A percentile compares a stretch with the other conserved stretches of the same genome.
Evolutionary conservation across 345 rosid genomes (phyloP).

Genomic region (Cardamine occulta): DNA sequence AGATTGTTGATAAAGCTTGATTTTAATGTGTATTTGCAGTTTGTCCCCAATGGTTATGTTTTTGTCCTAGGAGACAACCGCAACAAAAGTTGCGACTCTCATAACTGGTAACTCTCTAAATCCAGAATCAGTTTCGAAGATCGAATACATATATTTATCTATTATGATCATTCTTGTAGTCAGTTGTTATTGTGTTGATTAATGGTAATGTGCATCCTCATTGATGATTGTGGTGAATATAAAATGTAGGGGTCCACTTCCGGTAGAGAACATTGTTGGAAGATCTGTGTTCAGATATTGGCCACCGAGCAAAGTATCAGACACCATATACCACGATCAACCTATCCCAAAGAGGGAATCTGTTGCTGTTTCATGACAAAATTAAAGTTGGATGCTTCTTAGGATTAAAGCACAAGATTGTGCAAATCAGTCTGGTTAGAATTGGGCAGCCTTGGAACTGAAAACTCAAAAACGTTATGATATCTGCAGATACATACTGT

Average conservation of each 20-base stretch:
- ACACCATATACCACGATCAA: slow-evolving; percentile 53
- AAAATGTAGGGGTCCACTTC: slow-evolving; percentile 81
- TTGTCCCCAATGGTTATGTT: slow-evolving; percentile 79
- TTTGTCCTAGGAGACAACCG: slow-evolving; percentile 95
- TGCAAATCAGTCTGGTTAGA: slow-evolving; percentile 38
- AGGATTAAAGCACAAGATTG: slow-evolving; percentile 37
- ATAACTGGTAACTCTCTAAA: slow-evolving; percentile 61
- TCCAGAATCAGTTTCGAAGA: not conserved
- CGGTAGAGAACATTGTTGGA: slow-evolving; percentile 63
- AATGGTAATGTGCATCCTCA: not conserved
- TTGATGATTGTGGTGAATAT: no score
- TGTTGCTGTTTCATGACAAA: slow-evolving; percentile 59
- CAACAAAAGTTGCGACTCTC: slow-evolving; percentile 89
- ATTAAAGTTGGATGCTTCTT: slow-evolving; percentile 22
- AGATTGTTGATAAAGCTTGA: slow-evolving; percentile 4
- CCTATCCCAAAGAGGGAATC: slow-evolving; percentile 35
- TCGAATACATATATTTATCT: no score
- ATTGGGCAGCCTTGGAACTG: slow-evolving; percentile 24
- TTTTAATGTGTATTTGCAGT: slow-evolving; percentile 49
- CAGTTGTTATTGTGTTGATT: not conserved
- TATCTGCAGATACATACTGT: slow-evolving; percentile 25
- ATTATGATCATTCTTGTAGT: slow-evolving; percentile 5
- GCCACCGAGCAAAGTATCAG: slow-evolving; percentile 84
- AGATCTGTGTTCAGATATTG: slow-evolving; percentile 77
- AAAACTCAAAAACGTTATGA: slow-evolving; percentile 18